Percentiles rank a stretch among this genome's conserved stretches.
phyloP scores from a whole-genome alignment of 371 early-diverging fungal genomes.

The Rhizopus sp. region DNA sequence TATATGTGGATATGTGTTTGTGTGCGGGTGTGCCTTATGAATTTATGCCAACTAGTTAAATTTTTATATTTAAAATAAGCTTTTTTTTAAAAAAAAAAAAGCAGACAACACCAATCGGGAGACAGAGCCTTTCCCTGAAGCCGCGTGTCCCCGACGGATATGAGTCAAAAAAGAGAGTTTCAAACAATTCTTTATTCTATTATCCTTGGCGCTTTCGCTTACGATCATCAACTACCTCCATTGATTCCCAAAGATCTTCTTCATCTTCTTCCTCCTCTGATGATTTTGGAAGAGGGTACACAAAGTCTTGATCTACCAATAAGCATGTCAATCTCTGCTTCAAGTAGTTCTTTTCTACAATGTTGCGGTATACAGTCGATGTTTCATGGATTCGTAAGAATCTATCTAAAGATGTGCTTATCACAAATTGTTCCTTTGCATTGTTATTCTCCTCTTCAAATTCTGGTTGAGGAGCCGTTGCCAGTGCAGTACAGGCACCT shows the following conservation, averaged over 20 bases:
- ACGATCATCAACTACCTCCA: constrained; percentile 23
- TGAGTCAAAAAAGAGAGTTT: too few species aligned
- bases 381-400: constrained; percentile 78
- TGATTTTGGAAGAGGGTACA: constrained; percentile 41
- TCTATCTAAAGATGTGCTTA: constrained; percentile 78
- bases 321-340: constrained; percentile 79
- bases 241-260: constrained; percentile 55
- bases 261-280: constrained; percentile 39
- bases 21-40: too few species aligned
- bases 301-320: constrained; percentile 59
- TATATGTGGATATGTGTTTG: too few species aligned
- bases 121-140: too few species aligned
- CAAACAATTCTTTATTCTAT: background rate
- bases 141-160: too few species aligned
- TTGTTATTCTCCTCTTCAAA: constrained; percentile 18
- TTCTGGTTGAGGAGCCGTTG: constrained; percentile 32
- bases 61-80: too few species aligned
- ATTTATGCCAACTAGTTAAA: too few species aligned
- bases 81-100: too few species aligned
- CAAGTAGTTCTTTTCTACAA: constrained; percentile 73
- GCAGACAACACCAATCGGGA: too few species aligned
- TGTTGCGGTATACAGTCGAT: constrained; percentile 52
- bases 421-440: constrained; percentile 30
- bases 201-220: constrained; percentile 21
- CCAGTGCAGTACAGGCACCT: constrained; percentile 70